Evolutionary conservation across 2,329 filamentous ascomycete genomes (phyloP).

Genomic region (Clarireedia paspali): DNA sequence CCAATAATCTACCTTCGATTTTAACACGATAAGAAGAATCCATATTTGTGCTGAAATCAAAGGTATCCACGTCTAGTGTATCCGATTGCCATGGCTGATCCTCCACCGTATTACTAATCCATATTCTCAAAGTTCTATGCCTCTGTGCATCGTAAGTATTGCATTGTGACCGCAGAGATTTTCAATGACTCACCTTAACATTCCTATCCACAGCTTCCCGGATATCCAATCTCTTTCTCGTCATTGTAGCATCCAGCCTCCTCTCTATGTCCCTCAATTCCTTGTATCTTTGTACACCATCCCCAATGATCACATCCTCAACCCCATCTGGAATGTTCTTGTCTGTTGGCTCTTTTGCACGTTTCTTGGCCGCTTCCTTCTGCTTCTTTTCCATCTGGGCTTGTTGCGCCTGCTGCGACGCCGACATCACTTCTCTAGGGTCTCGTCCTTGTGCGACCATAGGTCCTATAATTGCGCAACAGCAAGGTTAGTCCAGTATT

Average conservation of each 20-base stretch:
- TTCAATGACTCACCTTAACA: constrained; percentile 47
- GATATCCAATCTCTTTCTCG: constrained; percentile 87
- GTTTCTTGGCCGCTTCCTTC: constrained; percentile 65
- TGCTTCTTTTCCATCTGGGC: constrained; percentile 34
- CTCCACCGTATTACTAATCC: constrained; percentile 91
- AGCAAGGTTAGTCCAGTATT: constrained; percentile 1
- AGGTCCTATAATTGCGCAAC: constrained; percentile 6
- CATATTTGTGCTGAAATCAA: constrained; percentile 71
- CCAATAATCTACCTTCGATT: constrained; percentile 80
- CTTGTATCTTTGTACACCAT: constrained; percentile 75
- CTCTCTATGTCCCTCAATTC: constrained; percentile 81
- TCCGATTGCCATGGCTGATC: constrained; percentile 87
- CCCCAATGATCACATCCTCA: constrained; percentile 73
- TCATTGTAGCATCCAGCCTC: constrained; percentile 83
- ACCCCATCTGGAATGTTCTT: constrained; percentile 89
- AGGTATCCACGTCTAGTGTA: constrained; percentile 61
- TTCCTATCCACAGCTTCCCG: constrained; percentile 71
- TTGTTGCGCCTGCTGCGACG: constrained; percentile 1
- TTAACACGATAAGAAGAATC: constrained; percentile 83
- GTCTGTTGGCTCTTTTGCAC: constrained; percentile 85
- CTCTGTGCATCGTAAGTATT: constrained; percentile 39
- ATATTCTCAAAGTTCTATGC: constrained; percentile 80
- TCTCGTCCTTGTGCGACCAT: constrained; percentile 32
- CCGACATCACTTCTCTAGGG: not conserved
- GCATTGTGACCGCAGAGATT: not conserved